A percentile compares a stretch with the other conserved stretches of the same genome.
phyloP scores from a whole-genome alignment of 2,329 filamentous ascomycete species.

The Moelleriella libera region DNA sequence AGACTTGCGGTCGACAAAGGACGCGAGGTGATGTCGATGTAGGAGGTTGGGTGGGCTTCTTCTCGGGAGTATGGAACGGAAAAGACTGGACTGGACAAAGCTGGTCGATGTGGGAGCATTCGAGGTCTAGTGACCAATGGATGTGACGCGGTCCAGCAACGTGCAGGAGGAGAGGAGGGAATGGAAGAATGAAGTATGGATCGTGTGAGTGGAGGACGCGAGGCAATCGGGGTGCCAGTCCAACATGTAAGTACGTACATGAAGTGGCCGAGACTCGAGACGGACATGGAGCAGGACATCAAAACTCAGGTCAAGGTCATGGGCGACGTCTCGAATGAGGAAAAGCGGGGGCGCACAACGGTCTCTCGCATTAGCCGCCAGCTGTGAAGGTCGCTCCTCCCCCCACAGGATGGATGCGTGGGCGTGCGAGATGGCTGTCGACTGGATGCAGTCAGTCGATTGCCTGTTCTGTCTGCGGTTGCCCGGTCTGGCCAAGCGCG shows the following conservation, averaged over 20 bases:
- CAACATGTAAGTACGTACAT: not conserved
- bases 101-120: conserved; percentile 1
- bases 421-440: not conserved
- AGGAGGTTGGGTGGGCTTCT: not conserved
- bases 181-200: not conserved
- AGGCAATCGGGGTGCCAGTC: not conserved
- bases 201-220: not conserved
- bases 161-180: conserved; percentile 1
- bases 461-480: not conserved
- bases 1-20: no score
- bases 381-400: not conserved
- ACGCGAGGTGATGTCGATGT: no score
- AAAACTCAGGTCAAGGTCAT: not conserved
- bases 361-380: conserved; percentile 1
- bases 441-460: not conserved
- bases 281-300: not conserved
- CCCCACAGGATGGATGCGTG: not conserved
- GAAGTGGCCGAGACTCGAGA: not conserved
- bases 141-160: conserved; percentile 1
- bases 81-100: conserved; percentile 4
- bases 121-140: not conserved
- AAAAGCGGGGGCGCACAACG: not conserved
- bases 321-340: not conserved
- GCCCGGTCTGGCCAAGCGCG: not conserved
- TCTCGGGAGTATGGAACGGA: not conserved